Conservation (phyloP, 2,329 filamentous ascomycete genomes). For the Lasiodiplodia citricola region DNA sequence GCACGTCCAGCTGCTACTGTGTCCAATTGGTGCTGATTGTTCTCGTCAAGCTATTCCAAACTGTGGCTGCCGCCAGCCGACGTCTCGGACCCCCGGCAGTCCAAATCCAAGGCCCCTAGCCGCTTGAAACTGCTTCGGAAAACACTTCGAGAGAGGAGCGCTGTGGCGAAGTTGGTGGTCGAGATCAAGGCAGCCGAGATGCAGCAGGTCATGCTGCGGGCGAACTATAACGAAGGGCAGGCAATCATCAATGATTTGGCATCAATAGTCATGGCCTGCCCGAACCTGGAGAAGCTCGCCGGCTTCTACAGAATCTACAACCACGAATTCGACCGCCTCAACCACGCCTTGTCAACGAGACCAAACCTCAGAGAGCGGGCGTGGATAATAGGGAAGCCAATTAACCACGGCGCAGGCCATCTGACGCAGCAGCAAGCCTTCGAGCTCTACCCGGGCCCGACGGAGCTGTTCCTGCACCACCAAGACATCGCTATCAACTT, state of each 20-base stretch:
- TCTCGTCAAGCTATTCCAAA: slow-evolving; percentile 53
- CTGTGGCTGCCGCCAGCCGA: slow-evolving; percentile 54
- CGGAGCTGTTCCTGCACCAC: slow-evolving; percentile 59
- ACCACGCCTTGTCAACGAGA: slow-evolving; percentile 61
- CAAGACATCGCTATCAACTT: slow-evolving; percentile 59
- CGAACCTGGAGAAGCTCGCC: slow-evolving; percentile 60
- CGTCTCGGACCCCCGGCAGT: slow-evolving; percentile 40
- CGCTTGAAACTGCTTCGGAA: slow-evolving; percentile 61
- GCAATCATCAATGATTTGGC: slow-evolving; percentile 59
- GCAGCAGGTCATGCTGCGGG: slow-evolving; percentile 45
- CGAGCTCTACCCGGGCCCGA: slow-evolving; percentile 43
- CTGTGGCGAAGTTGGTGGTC: slow-evolving; percentile 58
- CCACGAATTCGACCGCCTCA: slow-evolving; percentile 60
- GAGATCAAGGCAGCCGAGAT: slow-evolving; percentile 60
- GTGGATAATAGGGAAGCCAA: slow-evolving; percentile 53
- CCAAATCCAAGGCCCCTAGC: slow-evolving; percentile 52
- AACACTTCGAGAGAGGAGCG: slow-evolving; percentile 58
- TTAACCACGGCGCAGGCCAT: slow-evolving; percentile 7
- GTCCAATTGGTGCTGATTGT: not conserved
- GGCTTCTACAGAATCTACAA: slow-evolving; percentile 60
- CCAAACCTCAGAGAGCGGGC: slow-evolving; percentile 59
- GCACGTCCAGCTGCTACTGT: slow-evolving; percentile 27
- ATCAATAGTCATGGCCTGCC: slow-evolving; percentile 64
- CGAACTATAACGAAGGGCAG: slow-evolving; percentile 49
- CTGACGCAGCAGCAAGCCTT: slow-evolving; percentile 44